These are phyloP conservation scores for Xylaria sp. DNA, from an alignment of 2,329 filamentous ascomycete species.

Conservation along the genomic window DNA sequence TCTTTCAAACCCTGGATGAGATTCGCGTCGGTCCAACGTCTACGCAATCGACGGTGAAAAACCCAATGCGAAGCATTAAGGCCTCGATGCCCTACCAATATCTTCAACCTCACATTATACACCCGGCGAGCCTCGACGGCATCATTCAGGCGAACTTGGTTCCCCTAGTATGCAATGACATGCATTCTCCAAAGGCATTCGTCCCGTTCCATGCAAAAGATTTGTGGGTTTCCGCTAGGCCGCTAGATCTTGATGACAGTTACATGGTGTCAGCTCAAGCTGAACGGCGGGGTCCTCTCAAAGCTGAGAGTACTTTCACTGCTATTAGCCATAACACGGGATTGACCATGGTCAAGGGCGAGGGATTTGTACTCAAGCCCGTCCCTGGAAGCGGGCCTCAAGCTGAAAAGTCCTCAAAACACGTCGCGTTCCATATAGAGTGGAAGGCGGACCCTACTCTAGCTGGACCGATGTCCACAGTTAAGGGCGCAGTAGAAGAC, in stretches of 20 bases:
- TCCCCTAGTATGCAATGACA: constrained; percentile 22
- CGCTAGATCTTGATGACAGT: constrained; percentile 24
- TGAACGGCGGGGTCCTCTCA: constrained; percentile 29
- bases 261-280: constrained; percentile 27
- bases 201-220: constrained; percentile 35
- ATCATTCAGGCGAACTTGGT: constrained; percentile 38
- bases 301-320: constrained; percentile 34
- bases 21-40: constrained; percentile 22
- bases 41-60: constrained; percentile 30
- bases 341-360: constrained; percentile 23
- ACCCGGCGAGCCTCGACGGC: constrained; percentile 38
- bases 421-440: constrained; percentile 36
- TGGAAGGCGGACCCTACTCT: constrained; percentile 36
- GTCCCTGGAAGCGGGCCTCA: constrained; percentile 23
- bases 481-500: constrained; percentile 25
- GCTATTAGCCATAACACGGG: constrained; percentile 30
- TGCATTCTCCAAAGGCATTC: constrained; percentile 20
- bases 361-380: constrained; percentile 33
- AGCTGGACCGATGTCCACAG: constrained; percentile 7
- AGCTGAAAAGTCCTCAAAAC: constrained; percentile 18
- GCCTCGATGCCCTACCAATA: constrained; percentile 35
- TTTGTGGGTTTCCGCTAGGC: constrained; percentile 34
- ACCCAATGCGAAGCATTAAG: constrained; percentile 21
- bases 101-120: constrained; percentile 37
- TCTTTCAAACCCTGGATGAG: constrained; percentile 36